A percentile compares a stretch with the other conserved stretches of the same genome.
Evolutionary conservation across 129 eudicot species (phyloP).

Genomic region (Helichrysum umbraculigerum): DNA sequence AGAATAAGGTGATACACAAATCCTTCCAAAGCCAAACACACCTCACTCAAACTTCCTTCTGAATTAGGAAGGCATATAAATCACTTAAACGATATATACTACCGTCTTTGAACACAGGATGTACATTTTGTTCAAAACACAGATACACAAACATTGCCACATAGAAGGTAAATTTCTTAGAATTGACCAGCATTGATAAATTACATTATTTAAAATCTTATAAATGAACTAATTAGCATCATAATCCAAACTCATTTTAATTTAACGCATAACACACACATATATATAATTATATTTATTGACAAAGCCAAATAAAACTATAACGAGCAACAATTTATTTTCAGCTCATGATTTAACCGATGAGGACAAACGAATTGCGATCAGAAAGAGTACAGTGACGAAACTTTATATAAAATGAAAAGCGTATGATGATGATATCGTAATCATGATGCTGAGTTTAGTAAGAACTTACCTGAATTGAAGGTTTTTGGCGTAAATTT

Average conservation of each 20-base stretch:
- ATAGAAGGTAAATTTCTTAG: no score
- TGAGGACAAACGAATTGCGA: constrained; percentile 11
- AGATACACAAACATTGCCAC: no score
- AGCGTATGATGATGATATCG: constrained; percentile 1
- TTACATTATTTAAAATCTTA: constrained; percentile 3
- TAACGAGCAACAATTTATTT: neutral
- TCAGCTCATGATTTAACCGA: constrained; percentile 12
- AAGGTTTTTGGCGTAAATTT: constrained; percentile 1
- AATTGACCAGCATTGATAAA: constrained; percentile 13
- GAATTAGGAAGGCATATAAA: neutral
- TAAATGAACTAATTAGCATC: neutral
- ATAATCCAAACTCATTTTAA: constrained; percentile 10
- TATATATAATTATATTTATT: neutral
- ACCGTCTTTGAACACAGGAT: neutral
- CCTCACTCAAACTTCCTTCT: neutral
- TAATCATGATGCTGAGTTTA: constrained; percentile 8
- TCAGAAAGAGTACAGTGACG: constrained; percentile 16
- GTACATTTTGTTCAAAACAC: neutral
- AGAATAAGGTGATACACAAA: neutral
- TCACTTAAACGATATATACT: neutral
- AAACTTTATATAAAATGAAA: neutral
- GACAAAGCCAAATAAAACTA: neutral
- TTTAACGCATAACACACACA: neutral
- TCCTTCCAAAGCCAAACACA: neutral
- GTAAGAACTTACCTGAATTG: constrained; percentile 9